Base-by-base conservation (phyloP, 2,329 filamentous ascomycete genomes). In the Periconia sp. region DNA sequence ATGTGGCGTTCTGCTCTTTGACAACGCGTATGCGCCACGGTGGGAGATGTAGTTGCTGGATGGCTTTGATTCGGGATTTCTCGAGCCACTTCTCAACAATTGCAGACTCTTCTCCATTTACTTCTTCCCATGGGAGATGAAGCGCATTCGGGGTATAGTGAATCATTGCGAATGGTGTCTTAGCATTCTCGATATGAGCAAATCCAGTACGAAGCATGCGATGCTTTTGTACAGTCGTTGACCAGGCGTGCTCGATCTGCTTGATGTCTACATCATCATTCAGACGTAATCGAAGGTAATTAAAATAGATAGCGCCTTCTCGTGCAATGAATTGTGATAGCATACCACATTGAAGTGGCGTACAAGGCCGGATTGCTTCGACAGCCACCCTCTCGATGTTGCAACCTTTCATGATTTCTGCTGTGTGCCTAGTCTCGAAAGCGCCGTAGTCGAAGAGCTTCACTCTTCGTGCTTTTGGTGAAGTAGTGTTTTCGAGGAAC, bases 161-260 rank as follows among this genome's bases (percentile, higher is more conserved):
- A 2, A 94, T 60, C 88, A 95, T 95, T 1, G 83, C 85, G 62
- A 90, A 95, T 0, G 87, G 78, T 46, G 75, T 71, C 4, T 81
- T 73, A 1, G 73, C 55, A 52, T 87, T 79, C 17, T 85, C 79
- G 3, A 87, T 72, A 1, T 84, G 71, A 2, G 80, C 65, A 56
- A 96, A 92, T 0, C 88, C 88, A 5, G 86, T 88, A 16, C 90
- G 82, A 5, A 97, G 75, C 66, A 96, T 91, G 3, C 84, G 79
- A 58, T 92, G 84, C 1, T 68, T 72, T 3, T 65, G 47, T 34
- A 78, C 73, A 0, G 86, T 75, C 3, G 57, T 50, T 2, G 53
- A 46, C 88, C 89, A 95, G 1, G 88, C 86, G 4, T 65, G 38
- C 4, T 68, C 68, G 6, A 94, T 50, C 0, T 56, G 61, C 0